Base-by-base conservation (phyloP, 2,329 filamentous ascomycete genomes). In the Colletotrichum ledebouriae region DNA sequence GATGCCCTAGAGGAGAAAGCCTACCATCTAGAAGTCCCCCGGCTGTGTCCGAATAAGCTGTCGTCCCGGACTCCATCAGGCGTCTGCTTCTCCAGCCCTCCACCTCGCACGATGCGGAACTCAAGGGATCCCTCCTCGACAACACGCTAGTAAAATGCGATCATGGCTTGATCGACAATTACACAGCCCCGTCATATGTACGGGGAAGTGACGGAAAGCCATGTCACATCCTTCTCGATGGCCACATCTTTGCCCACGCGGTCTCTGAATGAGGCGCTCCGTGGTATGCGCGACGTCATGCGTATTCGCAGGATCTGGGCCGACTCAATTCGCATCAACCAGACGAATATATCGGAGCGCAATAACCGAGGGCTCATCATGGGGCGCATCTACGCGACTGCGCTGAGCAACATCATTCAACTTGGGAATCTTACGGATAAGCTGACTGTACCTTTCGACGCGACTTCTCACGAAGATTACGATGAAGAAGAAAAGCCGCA, bases 281-380 rank as follows among this genome's bases (percentile, higher is more conserved):
- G 80, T 11, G 80, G 82, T 60, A 80, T 81, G 63, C 78, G 78
- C 39, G 78, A 76, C 41, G 78, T 78, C 11, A 83, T 55, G 2
- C 68, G 68, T 3, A 33, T n/a, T 5, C 59, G 20, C 3, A 52
- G 50, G 3, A 3, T 79, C 4, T 79, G 77, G 59, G 71, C 76
- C 1, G 77, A 79, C 52, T 76, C 78, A 20, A 72, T 78, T 11
- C 75, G 77, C 64, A 77, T 78, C 71, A 72, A 78, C 65, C 76
- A 78, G 60, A 7, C 33, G 5, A 63, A 76, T 12, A 13, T 59
- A 0, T 42, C 46, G 0, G 76, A 78, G 47, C 76, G 76, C 46
- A 69, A 69, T 11, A 34, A 55, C 3, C 77, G 78, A 63, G 76
- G 78, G 0, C 44, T 39, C 17, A 65, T 75, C 56, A 77, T 77